Conservation (phyloP, 805 yeast species). For the Candida montana region DNA sequence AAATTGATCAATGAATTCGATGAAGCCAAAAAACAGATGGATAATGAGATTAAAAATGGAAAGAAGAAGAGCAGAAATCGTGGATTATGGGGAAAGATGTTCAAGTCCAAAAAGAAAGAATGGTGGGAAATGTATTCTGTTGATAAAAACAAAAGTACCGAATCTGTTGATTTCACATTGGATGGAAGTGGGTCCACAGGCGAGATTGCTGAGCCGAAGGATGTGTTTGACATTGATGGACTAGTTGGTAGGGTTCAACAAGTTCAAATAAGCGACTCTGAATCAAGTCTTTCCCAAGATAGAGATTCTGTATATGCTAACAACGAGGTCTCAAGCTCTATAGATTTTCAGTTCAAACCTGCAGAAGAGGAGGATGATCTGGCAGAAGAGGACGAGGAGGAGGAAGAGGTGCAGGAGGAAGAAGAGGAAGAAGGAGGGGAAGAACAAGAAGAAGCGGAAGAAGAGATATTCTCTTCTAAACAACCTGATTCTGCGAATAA, state of each 20-base stretch:
- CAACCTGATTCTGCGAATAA: background rate
- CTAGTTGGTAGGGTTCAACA: constrained; percentile 13
- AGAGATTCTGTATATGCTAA: background rate
- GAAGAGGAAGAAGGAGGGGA: too few relatives aligned
- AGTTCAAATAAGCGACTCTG: background rate
- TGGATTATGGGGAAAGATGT: constrained; percentile 38
- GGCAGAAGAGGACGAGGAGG: constrained; percentile 6
- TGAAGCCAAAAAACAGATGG: constrained; percentile 66
- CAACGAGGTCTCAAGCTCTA: background rate
- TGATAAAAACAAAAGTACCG: constrained; percentile 17
- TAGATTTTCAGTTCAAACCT: background rate
- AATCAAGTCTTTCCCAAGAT: background rate
- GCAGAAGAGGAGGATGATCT: constrained; percentile 5
- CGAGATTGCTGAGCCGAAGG: constrained; percentile 6
- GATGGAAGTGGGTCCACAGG: background rate
- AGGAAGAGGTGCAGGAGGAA: constrained; percentile 3
- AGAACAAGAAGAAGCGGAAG: constrained; percentile 4
- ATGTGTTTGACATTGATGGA: constrained; percentile 19
- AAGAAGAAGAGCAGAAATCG: constrained; percentile 25
- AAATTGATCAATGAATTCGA: constrained; percentile 81
- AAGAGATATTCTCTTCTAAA: background rate
- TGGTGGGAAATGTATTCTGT: constrained; percentile 45
- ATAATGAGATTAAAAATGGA: constrained; percentile 33
- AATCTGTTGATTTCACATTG: constrained; percentile 1
- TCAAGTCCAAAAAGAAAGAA: constrained; percentile 48